Conservation (phyloP, 306 rosid genomes). For the Senna siamea region DNA sequence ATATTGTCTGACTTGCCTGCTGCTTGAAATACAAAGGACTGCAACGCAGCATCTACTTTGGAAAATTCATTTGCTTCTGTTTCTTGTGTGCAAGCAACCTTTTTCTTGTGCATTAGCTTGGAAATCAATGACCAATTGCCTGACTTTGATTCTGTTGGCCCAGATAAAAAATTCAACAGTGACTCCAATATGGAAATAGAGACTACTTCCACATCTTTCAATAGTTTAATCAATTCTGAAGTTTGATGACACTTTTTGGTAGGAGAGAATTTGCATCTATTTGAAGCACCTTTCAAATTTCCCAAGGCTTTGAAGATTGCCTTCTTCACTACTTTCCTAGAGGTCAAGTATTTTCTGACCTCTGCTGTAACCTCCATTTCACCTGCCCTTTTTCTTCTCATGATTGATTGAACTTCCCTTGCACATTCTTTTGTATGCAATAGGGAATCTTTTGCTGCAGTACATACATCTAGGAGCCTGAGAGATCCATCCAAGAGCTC, state of each 20-base stretch:
- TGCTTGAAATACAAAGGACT: neutral
- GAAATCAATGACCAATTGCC: constrained; percentile 25
- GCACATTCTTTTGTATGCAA: constrained; percentile 22
- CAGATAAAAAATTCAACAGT: neutral
- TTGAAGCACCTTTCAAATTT: neutral
- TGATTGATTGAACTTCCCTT: constrained; percentile 11
- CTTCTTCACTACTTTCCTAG: constrained; percentile 1
- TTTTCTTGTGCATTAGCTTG: constrained; percentile 21
- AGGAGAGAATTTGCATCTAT: neutral
- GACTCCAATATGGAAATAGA: constrained; percentile 10
- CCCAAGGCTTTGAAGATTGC: constrained; percentile 2
- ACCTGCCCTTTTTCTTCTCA: neutral
- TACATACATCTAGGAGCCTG: constrained; percentile 1
- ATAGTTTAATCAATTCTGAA: neutral
- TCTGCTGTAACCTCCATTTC: neutral
- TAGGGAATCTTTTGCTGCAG: neutral
- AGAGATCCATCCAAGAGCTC: constrained; percentile 23
- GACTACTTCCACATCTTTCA: constrained; percentile 23
- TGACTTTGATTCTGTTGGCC: neutral
- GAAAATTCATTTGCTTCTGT: neutral
- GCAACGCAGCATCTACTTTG: constrained; percentile 4
- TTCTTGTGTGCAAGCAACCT: constrained; percentile 8
- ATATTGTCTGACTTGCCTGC: neutral
- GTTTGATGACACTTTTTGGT: neutral
- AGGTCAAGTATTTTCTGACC: constrained; percentile 17